Evolutionary conservation across 2,329 filamentous ascomycete species (phyloP).

Genomic region (Huntiella decipiens): DNA sequence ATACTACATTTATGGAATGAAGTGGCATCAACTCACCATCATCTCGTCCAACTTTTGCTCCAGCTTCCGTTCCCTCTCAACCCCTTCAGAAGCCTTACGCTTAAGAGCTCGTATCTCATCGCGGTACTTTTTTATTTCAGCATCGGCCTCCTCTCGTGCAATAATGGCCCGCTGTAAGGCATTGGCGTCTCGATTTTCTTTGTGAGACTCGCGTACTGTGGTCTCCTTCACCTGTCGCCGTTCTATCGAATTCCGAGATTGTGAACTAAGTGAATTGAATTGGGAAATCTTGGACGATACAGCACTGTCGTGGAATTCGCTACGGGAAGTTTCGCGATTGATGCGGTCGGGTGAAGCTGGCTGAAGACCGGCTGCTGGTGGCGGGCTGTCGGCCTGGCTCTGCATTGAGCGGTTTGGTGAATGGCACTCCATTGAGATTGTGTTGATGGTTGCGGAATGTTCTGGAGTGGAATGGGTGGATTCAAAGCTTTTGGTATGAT

Average conservation of each 20-base stretch:
- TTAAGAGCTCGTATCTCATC: slow-evolving; percentile 39
- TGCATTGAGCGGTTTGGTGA: not conserved
- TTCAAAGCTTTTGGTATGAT: too few relatives aligned
- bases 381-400: not conserved
- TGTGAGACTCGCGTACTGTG: not conserved
- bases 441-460: too few relatives aligned
- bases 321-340: slow-evolving; percentile 26
- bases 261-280: slow-evolving; percentile 47
- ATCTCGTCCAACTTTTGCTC: slow-evolving; percentile 48
- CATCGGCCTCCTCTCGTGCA: slow-evolving; percentile 52
- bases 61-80: slow-evolving; percentile 45
- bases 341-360: slow-evolving; percentile 44
- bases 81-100: slow-evolving; percentile 43
- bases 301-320: slow-evolving; percentile 34
- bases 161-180: slow-evolving; percentile 43
- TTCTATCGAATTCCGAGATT: slow-evolving; percentile 38
- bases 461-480: too few relatives aligned
- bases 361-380: slow-evolving; percentile 23
- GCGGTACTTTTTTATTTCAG: slow-evolving; percentile 42
- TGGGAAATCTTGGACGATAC: slow-evolving; percentile 52
- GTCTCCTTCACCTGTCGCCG: slow-evolving; percentile 17
- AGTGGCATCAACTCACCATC: slow-evolving; percentile 36
- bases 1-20: not conserved
- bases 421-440: too few relatives aligned
- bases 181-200: slow-evolving; percentile 24